Evolutionary conservation across 78 protist species (phyloP).

Genomic region (Dictyostelium purpureum): DNA sequence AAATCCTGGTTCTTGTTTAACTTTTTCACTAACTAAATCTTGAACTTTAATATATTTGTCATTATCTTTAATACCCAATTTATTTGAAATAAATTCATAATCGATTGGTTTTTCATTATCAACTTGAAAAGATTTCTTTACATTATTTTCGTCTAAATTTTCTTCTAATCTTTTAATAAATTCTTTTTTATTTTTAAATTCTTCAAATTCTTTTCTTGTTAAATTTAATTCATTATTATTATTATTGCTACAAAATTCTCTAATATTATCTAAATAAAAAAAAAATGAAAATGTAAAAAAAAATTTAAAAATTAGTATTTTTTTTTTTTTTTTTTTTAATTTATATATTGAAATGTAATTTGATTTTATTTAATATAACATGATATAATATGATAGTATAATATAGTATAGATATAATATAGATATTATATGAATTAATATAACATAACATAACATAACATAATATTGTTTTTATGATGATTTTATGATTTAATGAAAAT

Average conservation of each 20-base stretch:
- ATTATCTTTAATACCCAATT: background rate
- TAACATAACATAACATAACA: no score
- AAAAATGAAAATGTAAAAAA: background rate
- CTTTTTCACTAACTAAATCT: background rate
- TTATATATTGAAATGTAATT: background rate
- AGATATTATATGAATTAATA: background rate
- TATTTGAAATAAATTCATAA: slow-evolving; percentile 17
- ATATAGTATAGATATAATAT: background rate
- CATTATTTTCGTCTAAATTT: background rate
- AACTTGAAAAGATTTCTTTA: background rate
- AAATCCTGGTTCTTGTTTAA: background rate
- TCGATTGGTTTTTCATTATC: slow-evolving; percentile 9
- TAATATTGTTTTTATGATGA: no score
- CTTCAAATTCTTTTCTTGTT: slow-evolving; percentile 6
- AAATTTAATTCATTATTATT: background rate
- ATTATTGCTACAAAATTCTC: background rate
- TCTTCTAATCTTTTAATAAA: background rate
- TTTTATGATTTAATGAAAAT: no score
- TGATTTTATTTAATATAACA: background rate
- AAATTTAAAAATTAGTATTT: background rate
- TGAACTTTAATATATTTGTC: background rate
- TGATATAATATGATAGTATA: background rate
- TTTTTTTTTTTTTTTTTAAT: background rate
- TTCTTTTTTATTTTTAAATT: background rate
- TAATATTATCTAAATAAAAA: background rate